Percentiles rank a stretch among this genome's conserved stretches.
These are phyloP conservation scores for Microcyclosporella mali DNA, from an alignment of 2,329 filamentous ascomycete genomes.

Conservation along the genomic window DNA sequence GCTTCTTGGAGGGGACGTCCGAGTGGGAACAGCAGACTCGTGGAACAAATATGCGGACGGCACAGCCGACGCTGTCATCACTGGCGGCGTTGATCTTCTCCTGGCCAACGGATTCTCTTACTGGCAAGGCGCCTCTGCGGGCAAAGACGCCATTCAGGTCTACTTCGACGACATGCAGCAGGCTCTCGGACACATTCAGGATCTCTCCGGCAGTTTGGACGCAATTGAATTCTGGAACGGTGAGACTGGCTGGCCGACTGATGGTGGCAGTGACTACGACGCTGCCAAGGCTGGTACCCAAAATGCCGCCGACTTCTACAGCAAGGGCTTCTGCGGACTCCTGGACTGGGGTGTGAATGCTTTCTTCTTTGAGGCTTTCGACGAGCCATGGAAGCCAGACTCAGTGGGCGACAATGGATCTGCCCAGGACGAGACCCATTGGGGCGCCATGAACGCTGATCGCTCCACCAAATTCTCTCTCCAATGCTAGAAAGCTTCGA, in stretches of 20 bases:
- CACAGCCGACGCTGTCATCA: conserved; percentile 59
- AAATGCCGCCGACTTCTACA: conserved; percentile 56
- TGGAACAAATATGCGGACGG: conserved; percentile 69
- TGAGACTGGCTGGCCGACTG: conserved; percentile 62
- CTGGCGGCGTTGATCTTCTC: conserved; percentile 54
- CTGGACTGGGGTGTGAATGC: conserved; percentile 61
- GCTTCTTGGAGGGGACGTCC: conserved; percentile 47
- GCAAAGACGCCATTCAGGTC: conserved; percentile 52
- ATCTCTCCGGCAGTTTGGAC: conserved; percentile 47
- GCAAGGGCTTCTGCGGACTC: conserved; percentile 55
- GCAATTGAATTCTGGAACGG: conserved; percentile 62
- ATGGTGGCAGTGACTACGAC: conserved; percentile 56
- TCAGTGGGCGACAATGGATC: conserved; percentile 58
- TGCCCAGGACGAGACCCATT: conserved; percentile 49
- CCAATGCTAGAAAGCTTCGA: conserved; percentile 12
- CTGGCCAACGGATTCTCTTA: conserved; percentile 66
- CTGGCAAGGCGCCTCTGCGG: conserved; percentile 53
- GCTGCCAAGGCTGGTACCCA: conserved; percentile 53
- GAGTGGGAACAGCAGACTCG: conserved; percentile 62
- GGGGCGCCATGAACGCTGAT: conserved; percentile 58
- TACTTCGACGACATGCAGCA: conserved; percentile 64
- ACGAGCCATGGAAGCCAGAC: conserved; percentile 62
- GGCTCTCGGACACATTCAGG: conserved; percentile 58
- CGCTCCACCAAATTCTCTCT: conserved; percentile 18
- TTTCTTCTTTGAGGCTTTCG: conserved; percentile 69